Evolutionary conservation across 2,329 filamentous ascomycete genomes (phyloP).

Genomic region (Lachnellula subtilissima): DNA sequence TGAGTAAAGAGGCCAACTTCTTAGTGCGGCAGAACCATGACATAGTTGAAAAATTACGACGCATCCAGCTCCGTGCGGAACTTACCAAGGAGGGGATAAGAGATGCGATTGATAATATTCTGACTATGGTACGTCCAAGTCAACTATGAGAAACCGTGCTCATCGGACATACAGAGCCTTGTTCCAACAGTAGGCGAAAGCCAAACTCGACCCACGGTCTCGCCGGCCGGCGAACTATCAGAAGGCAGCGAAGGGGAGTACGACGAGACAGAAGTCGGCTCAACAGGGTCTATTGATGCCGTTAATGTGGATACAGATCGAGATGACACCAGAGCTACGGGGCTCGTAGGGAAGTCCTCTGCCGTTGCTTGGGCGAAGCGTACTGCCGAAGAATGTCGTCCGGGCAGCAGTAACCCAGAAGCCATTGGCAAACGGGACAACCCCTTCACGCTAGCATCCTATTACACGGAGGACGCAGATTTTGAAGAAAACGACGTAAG

Average conservation of each 20-base stretch:
- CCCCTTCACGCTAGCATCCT: conserved; percentile 11
- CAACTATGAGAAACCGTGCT: neutral
- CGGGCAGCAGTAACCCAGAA: neutral
- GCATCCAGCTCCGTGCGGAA: conserved; percentile 14
- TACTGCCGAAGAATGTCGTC: conserved; percentile 10
- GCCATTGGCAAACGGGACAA: neutral
- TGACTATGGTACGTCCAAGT: conserved; percentile 19
- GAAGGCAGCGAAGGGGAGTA: conserved; percentile 9
- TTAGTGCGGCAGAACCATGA: conserved; percentile 18
- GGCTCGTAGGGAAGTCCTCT: conserved; percentile 23
- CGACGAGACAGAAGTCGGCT: conserved; percentile 21
- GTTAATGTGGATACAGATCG: conserved; percentile 21
- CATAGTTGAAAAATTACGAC: conserved; percentile 16
- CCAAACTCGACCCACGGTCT: too few relatives aligned
- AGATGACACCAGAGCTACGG: conserved; percentile 19
- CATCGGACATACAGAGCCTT: too few relatives aligned
- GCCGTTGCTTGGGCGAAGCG: conserved; percentile 22
- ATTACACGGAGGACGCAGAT: conserved; percentile 24
- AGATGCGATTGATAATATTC: conserved; percentile 16
- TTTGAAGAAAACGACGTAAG: conserved; percentile 13
- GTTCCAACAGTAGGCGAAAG: too few relatives aligned
- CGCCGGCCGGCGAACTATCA: neutral
- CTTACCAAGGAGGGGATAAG: conserved; percentile 18
- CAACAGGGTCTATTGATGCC: conserved; percentile 24
- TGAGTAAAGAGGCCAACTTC: conserved; percentile 15